Evolutionary conservation across 2,329 filamentous ascomycete genomes (phyloP).

Genomic region (Colletotrichum gigasporum): DNA sequence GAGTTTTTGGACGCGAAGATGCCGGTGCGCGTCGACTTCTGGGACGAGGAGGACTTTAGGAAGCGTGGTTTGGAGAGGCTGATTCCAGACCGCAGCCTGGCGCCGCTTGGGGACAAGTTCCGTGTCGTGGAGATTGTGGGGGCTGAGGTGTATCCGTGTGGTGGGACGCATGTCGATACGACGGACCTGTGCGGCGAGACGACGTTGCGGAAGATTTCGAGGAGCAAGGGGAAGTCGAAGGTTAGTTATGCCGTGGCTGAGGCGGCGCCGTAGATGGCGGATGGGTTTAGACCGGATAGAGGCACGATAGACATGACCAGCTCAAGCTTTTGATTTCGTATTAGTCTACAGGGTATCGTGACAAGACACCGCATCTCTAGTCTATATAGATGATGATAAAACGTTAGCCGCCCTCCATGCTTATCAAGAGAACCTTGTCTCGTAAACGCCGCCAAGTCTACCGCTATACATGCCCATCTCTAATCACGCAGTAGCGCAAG

Average conservation of each 20-base stretch:
- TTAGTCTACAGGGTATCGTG: not conserved
- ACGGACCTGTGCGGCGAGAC: constrained; percentile 69
- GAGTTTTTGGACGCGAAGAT: constrained; percentile 64
- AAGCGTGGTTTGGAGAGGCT: constrained; percentile 63
- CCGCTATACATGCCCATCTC: fast-evolving
- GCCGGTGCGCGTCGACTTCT: constrained; percentile 73
- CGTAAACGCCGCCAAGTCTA: not conserved
- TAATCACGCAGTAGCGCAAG: not conserved
- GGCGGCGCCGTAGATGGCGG: not conserved
- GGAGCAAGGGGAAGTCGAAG: constrained; percentile 70
- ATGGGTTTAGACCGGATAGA: not conserved
- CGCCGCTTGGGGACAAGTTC: constrained; percentile 63
- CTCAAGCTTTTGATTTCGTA: not conserved
- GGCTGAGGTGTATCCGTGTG: constrained; percentile 77
- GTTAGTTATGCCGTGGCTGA: constrained; percentile 55
- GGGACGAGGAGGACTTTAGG: constrained; percentile 70
- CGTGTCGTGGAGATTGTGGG: constrained; percentile 76
- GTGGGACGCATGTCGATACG: constrained; percentile 75
- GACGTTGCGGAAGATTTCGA: constrained; percentile 72
- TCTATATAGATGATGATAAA: no score
- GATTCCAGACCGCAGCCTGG: constrained; percentile 58
- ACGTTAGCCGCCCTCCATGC: no score
- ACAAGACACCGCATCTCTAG: not conserved
- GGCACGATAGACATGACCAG: not conserved
- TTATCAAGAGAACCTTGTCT: not conserved